Base-by-base conservation (phyloP, 1,284 basidiomycete genomes). In the Phenoliferia sp. region DNA sequence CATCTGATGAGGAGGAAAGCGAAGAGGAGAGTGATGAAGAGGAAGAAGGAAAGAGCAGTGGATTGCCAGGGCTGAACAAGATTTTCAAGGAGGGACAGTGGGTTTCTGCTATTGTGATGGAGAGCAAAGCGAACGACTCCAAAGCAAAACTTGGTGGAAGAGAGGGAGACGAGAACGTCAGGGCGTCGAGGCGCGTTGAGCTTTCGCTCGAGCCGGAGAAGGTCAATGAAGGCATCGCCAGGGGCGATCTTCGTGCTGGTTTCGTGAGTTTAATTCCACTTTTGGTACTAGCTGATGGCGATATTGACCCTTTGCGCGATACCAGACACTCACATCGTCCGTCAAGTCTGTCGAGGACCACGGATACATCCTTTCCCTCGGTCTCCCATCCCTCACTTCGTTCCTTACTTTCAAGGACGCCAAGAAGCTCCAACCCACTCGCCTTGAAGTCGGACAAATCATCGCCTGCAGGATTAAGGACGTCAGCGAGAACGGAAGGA, bases 271-370 rank as follows among this genome's bases (percentile, higher is more conserved):
- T 28, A 1, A 0, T 0, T 35, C 19, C 48, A 7, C 34, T 31
- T 1, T 12, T 52, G 9, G 4, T 12, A 9, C 55, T 17, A 15
- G 15, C 6, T 5, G 3, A 16, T 17, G 32, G 31, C 32, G 19
- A 28, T 26, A 12, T 17, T 28, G 34, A n/a, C 59, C 59, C 28
- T 9, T 1, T 22, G 12, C 7, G 16, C 10, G 1, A n/a, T 35
- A n/a, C 3, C 63, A 92, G 89, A 85, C 85, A 22, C 76, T 96
- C 62, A 85, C 88, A 0, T 90, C 87, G 15, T 86, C 90, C 57
- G 83, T 98, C 34, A 87, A 89, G 79, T 91, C 89, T 75, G 82
- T 90, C 36, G 96, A 99, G 80, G 96, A 99, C 76, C 92, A 97
- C 79, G 95, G 95, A 1, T 98, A 95, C 80, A 85, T 89, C 63